Evolutionary conservation across 1,139 yeast species (phyloP).

Genomic region (Magnusiomyces clavatus): DNA sequence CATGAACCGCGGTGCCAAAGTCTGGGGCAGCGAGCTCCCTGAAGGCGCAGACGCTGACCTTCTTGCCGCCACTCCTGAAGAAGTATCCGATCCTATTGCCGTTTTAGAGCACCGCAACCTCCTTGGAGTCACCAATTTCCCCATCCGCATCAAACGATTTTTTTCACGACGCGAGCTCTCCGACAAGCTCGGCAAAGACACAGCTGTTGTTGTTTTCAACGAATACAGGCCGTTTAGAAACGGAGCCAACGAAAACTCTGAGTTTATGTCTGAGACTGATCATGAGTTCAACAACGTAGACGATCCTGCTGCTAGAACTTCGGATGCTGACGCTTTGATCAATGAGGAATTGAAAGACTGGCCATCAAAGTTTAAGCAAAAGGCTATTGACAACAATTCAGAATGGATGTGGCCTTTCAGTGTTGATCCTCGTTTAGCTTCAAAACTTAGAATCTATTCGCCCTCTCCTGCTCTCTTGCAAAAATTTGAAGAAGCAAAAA

Average conservation of each 20-base stretch:
- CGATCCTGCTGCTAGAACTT: slow-evolving; percentile 33
- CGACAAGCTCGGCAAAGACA: slow-evolving; percentile 56
- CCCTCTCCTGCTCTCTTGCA: slow-evolving; percentile 5
- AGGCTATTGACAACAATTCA: slow-evolving; percentile 59
- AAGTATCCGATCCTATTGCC: slow-evolving; percentile 49
- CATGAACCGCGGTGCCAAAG: slow-evolving; percentile 11
- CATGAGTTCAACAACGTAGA: neutral
- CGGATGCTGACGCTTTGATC: slow-evolving; percentile 47
- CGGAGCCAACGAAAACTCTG: neutral
- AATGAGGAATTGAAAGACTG: slow-evolving; percentile 75
- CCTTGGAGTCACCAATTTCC: slow-evolving; percentile 71
- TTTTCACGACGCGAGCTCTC: slow-evolving; percentile 68
- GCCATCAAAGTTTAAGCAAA: slow-evolving; percentile 81
- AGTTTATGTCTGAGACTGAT: neutral
- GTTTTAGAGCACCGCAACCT: slow-evolving; percentile 69
- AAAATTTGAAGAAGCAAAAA: slow-evolving; percentile 3
- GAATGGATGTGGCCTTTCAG: slow-evolving; percentile 83
- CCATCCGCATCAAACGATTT: slow-evolving; percentile 68
- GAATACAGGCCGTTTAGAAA: slow-evolving; percentile 41
- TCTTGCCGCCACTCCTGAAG: slow-evolving; percentile 15
- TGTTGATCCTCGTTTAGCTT: slow-evolving; percentile 60
- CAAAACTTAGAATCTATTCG: slow-evolving; percentile 48
- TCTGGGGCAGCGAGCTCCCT: slow-evolving; percentile 31
- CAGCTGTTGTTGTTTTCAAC: slow-evolving; percentile 54
- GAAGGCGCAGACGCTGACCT: slow-evolving; percentile 56